A percentile compares a stretch with the other conserved stretches of the same genome.
Conservation (phyloP, 2,329 filamentous ascomycete species). For the Dactylellina parvicollis region DNA sequence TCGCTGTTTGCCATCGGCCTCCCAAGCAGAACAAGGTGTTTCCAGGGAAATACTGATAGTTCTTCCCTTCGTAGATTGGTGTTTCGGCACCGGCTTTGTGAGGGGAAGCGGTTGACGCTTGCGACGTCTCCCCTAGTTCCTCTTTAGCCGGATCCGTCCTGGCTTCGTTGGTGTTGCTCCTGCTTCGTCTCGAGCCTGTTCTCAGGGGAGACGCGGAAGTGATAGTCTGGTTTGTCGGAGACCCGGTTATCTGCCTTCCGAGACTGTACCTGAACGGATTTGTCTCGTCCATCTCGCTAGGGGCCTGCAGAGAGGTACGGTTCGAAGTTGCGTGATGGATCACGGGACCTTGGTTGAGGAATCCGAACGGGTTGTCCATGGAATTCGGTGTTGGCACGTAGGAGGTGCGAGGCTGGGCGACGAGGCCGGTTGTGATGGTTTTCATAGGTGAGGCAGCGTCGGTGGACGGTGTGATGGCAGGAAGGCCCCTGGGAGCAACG, state of each 20-base stretch:
- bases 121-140: conserved; percentile 38
- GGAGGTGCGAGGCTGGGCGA: conserved; percentile 30
- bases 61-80: conserved; percentile 67
- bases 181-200: conserved; percentile 60
- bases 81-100: conserved; percentile 15
- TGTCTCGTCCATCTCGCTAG: conserved; percentile 47
- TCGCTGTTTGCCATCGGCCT: conserved; percentile 87
- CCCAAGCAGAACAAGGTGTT: conserved; percentile 91
- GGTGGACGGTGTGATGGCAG: conserved; percentile 21
- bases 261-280: conserved; percentile 50
- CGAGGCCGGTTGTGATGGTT: conserved; percentile 27
- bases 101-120: conserved; percentile 27
- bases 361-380: conserved; percentile 40
- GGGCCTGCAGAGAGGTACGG: conserved; percentile 44
- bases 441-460: conserved; percentile 22
- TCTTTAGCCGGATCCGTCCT: conserved; percentile 22
- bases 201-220: conserved; percentile 59
- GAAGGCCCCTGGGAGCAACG: conserved; percentile 57
- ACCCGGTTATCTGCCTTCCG: conserved; percentile 42
- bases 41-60: conserved; percentile 91
- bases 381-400: conserved; percentile 33
- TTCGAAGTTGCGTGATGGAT: conserved; percentile 48
- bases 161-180: conserved; percentile 51
- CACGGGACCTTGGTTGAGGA: conserved; percentile 20
- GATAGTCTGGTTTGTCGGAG: conserved; percentile 55